Conservation (phyloP, 371 early-diverging fungal genomes). For the Encephalitozoon intestinalis region DNA sequence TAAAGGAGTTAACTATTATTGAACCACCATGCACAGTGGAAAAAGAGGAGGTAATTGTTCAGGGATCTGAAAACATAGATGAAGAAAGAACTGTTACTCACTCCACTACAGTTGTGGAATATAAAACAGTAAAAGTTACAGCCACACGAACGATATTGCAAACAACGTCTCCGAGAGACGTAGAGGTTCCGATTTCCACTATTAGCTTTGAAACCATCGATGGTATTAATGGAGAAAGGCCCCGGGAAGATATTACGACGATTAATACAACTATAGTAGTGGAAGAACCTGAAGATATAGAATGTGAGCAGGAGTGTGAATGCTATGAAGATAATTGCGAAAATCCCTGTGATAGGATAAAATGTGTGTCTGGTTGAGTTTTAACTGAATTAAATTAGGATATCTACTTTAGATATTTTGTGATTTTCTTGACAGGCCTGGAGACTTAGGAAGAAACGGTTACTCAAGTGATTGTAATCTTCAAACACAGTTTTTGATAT, state of each 20-base stretch:
- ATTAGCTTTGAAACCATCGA: not conserved
- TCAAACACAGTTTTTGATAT: constrained; percentile 5
- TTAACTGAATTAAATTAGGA: constrained; percentile 9
- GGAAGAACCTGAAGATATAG: constrained; percentile 31
- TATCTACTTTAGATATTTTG: not conserved
- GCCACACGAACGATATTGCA: not conserved
- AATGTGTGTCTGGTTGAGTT: constrained; percentile 24
- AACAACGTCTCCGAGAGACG: not conserved
- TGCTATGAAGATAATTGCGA: constrained; percentile 28
- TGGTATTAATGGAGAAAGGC: not conserved
- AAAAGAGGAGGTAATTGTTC: not conserved
- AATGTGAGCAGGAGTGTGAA: constrained; percentile 41
- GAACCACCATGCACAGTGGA: not conserved
- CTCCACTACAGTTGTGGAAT: constrained; percentile 7
- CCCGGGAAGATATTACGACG: not conserved
- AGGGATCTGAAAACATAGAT: not conserved
- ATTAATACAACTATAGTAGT: constrained; percentile 29
- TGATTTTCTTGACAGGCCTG: not conserved
- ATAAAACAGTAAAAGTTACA: constrained; percentile 15
- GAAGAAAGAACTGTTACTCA: not conserved
- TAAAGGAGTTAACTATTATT: constrained; percentile 16
- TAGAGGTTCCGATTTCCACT: not conserved
- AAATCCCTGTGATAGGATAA: constrained; percentile 42
- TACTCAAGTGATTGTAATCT: not conserved
- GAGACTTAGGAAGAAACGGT: too few relatives aligned